Conservation (phyloP, 495 filamentous ascomycete genomes). For the Lindgomyces ingoldianus region DNA sequence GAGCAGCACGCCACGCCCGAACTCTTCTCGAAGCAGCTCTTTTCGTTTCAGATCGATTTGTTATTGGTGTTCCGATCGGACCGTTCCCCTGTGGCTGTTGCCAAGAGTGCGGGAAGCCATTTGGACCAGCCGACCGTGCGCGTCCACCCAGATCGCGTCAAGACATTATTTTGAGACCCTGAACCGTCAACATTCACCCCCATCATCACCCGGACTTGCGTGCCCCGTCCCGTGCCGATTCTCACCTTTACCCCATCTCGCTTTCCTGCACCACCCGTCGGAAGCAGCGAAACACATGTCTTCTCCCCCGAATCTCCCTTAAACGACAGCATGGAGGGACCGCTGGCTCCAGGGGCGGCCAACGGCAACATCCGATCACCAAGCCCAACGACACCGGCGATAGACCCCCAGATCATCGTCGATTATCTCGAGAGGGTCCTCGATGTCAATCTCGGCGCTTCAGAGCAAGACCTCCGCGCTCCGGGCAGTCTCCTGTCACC, state of each 20-base stretch:
- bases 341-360: conserved; percentile 40
- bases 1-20: background rate
- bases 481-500: conserved; percentile 80
- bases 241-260: background rate
- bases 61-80: conserved; percentile 6
- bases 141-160: conserved; percentile 18
- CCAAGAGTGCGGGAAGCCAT: conserved; percentile 7
- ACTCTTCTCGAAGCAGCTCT: conserved; percentile 7
- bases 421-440: conserved; percentile 79
- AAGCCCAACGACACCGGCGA: conserved; percentile 46
- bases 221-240: conserved; percentile 9
- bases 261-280: background rate
- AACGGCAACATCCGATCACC: conserved; percentile 43
- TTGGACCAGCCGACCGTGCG: conserved; percentile 1
- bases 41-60: background rate
- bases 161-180: conserved; percentile 12
- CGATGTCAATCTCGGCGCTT: conserved; percentile 81
- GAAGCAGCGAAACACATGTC: conserved; percentile 35
- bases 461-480: conserved; percentile 73
- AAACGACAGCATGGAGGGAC: conserved; percentile 45
- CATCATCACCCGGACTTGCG: conserved; percentile 1
- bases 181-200: conserved; percentile 22
- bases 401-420: conserved; percentile 66
- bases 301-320: conserved; percentile 12
- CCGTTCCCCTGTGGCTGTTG: conserved; percentile 24